phyloP scores from a whole-genome alignment of 2,329 filamentous ascomycete genomes.

The Beauveria scarabaeidicola region DNA sequence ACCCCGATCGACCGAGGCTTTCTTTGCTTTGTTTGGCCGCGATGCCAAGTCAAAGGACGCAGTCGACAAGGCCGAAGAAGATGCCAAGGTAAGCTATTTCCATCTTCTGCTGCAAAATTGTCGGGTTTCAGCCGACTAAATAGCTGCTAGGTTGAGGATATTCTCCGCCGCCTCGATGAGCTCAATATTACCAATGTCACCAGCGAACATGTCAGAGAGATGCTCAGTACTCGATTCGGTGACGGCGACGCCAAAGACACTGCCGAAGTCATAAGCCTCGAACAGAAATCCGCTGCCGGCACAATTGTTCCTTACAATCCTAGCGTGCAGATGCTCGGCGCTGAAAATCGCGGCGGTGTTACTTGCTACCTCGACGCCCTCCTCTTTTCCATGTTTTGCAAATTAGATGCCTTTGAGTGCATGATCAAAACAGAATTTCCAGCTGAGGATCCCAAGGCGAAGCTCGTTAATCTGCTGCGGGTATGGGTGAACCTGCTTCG shows the following conservation, averaged over 20 bases:
- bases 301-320: slow-evolving; percentile 69
- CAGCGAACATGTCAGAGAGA: slow-evolving; percentile 49
- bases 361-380: slow-evolving; percentile 94
- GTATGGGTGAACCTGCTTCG: slow-evolving; percentile 92
- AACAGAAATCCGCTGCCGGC: slow-evolving; percentile 74
- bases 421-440: slow-evolving; percentile 76
- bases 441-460: slow-evolving; percentile 57
- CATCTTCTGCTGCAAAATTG: not conserved
- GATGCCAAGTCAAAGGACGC: slow-evolving; percentile 44
- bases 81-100: slow-evolving; percentile 25
- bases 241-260: slow-evolving; percentile 65
- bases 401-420: slow-evolving; percentile 82
- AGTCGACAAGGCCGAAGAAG: slow-evolving; percentile 40
- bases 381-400: slow-evolving; percentile 92
- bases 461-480: slow-evolving; percentile 67
- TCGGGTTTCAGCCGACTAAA: not conserved
- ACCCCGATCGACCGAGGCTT: slow-evolving; percentile 46
- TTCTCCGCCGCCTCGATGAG: slow-evolving; percentile 32
- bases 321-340: slow-evolving; percentile 65
- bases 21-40: slow-evolving; percentile 56
- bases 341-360: slow-evolving; percentile 74
- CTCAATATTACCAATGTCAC: slow-evolving; percentile 38
- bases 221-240: slow-evolving; percentile 54
- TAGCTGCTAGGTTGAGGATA: slow-evolving; percentile 30
- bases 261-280: slow-evolving; percentile 65